Evolutionary conservation across 148 eudicot genomes (phyloP), one percentile per base, ranked within the genome.

Genomic region (Agrostemma githago): DNA sequence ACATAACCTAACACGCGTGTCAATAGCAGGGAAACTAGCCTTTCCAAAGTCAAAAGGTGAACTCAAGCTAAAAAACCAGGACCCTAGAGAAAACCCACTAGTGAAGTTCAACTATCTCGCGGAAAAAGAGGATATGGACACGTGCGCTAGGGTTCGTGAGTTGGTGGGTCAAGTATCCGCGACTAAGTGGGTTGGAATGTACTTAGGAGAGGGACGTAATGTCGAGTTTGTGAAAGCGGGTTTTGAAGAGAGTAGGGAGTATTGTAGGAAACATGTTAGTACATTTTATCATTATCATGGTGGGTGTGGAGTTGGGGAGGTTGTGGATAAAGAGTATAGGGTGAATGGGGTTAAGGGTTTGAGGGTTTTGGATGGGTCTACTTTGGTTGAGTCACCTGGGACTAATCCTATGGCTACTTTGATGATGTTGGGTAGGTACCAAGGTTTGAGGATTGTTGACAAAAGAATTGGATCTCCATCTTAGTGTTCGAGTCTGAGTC

Each of bases 331-430:
- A 9, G 83, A 82, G 10, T 84, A 84, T 40, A 79, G 37, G 43
- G 87, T 84, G 14, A 21, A 54, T 72, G 85, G 85, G 15, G 77
- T 81, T 0, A 73, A 82, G 72, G 82, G 82, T 8, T 82, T 82
- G 26, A 71, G 84, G 57, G 84, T 84, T 66, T 41, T 84, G 44
- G 87, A 84, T 79, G 84, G 87, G 3, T 84, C 87, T 0, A 84
- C 87, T 21, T 71, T 82, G 74, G 70, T 67, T 3, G 84, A 84
- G 15, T 79, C 84, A 3, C 84, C 87, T 1, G 87, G 87, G 79
- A 84, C 87, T 73, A 84, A 84, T 43, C 87, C 87, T 5, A 81
- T 82, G 84, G 87, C 84, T 66, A 84, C 87, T 3, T 77, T 82
- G 65, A 82, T 82, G 84, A 84, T 81, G 87, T 19, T 84, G 19